Conservation (phyloP, 441 rosid species). For the Euphorbia schlechtendalii region DNA sequence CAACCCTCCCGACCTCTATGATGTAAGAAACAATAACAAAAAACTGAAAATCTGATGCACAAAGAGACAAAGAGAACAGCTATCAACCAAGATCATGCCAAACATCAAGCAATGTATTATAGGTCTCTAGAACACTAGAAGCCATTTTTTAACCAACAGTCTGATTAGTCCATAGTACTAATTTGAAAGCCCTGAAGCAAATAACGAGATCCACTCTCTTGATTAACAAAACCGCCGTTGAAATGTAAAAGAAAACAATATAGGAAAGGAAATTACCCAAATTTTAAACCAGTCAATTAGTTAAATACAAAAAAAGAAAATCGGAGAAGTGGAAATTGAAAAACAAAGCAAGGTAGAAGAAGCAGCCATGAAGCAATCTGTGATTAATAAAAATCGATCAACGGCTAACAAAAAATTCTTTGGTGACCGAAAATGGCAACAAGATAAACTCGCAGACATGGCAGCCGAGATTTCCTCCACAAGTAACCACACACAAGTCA, state of each 20-base stretch:
- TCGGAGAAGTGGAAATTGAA: slow-evolving; percentile 1
- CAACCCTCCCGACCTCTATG: background rate
- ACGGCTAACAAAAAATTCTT: slow-evolving; percentile 9
- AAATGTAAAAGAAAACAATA: background rate
- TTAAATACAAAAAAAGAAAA: background rate
- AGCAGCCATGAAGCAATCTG: too few relatives aligned
- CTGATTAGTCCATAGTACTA: background rate
- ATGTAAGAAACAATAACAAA: background rate
- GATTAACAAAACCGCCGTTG: background rate
- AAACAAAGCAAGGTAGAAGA: background rate
- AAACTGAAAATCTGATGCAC: background rate
- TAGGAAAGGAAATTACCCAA: slow-evolving; percentile 1
- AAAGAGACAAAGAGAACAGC: background rate
- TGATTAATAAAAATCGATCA: background rate
- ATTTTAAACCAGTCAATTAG: background rate
- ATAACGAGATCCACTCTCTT: background rate
- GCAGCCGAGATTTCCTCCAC: too few relatives aligned
- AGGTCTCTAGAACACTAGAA: background rate
- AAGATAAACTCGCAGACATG: slow-evolving; percentile 3
- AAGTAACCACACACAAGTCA: too few relatives aligned
- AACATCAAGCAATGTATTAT: background rate
- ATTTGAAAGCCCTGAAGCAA: background rate
- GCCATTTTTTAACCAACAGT: background rate
- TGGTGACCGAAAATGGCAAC: slow-evolving; percentile 22
- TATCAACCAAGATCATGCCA: slow-evolving; percentile 7